Percentiles rank a stretch among this genome's conserved stretches.
Evolutionary conservation across 352 stramenopile genomes (phyloP).

Genomic region (Thraustochytrium striatum): DNA sequence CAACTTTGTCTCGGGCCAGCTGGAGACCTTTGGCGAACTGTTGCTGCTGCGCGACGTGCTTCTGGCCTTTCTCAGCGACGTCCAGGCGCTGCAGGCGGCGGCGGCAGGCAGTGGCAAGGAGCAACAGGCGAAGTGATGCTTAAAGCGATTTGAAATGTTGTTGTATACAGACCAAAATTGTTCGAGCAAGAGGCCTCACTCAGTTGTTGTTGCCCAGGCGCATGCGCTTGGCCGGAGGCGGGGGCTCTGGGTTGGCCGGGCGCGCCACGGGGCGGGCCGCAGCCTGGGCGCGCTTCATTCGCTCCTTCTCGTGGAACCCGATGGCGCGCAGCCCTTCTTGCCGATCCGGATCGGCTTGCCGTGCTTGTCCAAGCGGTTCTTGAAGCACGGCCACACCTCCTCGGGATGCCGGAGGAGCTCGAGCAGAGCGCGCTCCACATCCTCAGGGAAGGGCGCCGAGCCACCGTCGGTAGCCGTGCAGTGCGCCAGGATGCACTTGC

Average conservation of each 20-base stretch:
- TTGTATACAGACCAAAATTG: no score
- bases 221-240: no score
- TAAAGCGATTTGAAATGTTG: no score
- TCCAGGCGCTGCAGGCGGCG: no score
- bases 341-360: constrained; percentile 11
- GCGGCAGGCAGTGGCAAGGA: no score
- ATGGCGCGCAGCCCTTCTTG: constrained; percentile 32
- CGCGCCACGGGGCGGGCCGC: no score
- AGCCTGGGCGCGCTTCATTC: no score
- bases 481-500: constrained; percentile 43
- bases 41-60: neutral
- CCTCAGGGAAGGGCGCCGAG: neutral
- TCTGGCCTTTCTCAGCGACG: neutral
- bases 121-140: no score
- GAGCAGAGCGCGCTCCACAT: constrained; percentile 36
- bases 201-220: no score
- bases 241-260: no score
- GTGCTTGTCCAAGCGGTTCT: constrained; percentile 19
- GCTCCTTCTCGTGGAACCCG: constrained; percentile 44
- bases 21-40: neutral
- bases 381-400: constrained; percentile 36
- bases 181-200: no score
- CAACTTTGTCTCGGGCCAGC: neutral
- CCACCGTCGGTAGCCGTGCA: constrained; percentile 34
- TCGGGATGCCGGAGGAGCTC: constrained; percentile 5